phyloP scores from a whole-genome alignment of 169 alveolate species.

The Plasmodium sp. region DNA sequence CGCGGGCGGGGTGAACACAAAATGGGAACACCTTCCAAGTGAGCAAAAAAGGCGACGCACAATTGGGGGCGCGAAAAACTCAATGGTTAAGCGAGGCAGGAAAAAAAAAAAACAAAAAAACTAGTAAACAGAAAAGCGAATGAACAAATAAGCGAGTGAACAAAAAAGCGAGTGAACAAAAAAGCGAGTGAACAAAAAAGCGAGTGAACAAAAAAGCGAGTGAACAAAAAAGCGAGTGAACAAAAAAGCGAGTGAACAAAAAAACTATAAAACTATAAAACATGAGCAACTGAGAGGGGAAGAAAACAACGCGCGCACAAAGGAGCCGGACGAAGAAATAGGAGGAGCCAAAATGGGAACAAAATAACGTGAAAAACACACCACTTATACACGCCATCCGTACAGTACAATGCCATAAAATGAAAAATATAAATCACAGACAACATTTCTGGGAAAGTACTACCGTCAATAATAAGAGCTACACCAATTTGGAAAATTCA shows the following conservation, averaged over 20 bases:
- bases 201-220: no score
- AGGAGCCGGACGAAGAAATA: neutral
- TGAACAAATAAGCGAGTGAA: no score
- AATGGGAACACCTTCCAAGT: neutral
- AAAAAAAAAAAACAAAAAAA: neutral
- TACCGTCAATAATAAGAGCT: neutral
- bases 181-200: no score
- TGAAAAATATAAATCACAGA: constrained; percentile 34
- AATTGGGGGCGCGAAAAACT: neutral
- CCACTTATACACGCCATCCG: neutral
- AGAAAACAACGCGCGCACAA: neutral
- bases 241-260: no score
- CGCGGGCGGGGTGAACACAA: constrained; percentile 3
- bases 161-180: no score
- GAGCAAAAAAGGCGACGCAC: neutral
- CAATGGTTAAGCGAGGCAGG: neutral
- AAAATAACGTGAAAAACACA: neutral
- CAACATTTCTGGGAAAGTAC: constrained; percentile 3
- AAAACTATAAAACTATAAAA: neutral
- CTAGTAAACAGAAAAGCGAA: no score
- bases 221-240: no score
- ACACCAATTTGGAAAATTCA: neutral
- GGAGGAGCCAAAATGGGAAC: neutral
- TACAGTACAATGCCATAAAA: constrained; percentile 22
- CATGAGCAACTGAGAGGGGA: neutral